Conservation (phyloP, 148 eudicot genomes). For the Hydrangea macrophylla region DNA sequence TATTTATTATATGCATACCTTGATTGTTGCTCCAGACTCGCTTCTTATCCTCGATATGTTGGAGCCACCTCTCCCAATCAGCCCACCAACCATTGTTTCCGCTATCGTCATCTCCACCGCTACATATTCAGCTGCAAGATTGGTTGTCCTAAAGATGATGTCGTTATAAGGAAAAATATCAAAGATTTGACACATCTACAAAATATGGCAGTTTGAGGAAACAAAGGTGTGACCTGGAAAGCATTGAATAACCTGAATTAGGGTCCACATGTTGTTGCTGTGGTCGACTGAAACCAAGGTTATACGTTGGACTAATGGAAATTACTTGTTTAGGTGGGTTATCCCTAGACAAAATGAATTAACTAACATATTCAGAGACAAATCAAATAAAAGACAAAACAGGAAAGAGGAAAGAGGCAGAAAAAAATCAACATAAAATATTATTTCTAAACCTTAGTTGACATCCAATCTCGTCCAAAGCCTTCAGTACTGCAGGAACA, state of each 20-base stretch:
- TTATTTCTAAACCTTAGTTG: constrained; percentile 56
- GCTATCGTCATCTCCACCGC: constrained; percentile 68
- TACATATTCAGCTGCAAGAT: constrained; percentile 74
- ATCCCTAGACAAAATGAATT: constrained; percentile 35
- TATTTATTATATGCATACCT: constrained; percentile 38
- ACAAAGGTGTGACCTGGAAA: constrained; percentile 11
- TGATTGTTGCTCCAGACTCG: constrained; percentile 90
- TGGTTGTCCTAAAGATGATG: constrained; percentile 29
- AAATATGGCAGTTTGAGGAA: constrained; percentile 12
- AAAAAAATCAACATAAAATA: neutral
- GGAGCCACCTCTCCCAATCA: constrained; percentile 85
- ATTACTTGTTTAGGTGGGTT: constrained; percentile 87
- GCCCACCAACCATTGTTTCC: constrained; percentile 82
- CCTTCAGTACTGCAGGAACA: constrained; percentile 65
- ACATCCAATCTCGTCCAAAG: constrained; percentile 80
- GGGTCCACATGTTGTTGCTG: constrained; percentile 66
- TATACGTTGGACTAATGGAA: constrained; percentile 79
- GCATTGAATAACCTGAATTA: constrained; percentile 55
- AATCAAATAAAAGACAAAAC: constrained; percentile 1
- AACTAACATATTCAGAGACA: neutral
- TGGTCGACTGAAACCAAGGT: constrained; percentile 45
- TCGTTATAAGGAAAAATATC: constrained; percentile 21
- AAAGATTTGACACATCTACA: constrained; percentile 22
- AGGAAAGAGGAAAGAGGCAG: constrained; percentile 2
- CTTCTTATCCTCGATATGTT: constrained; percentile 80